Evolutionary conservation across 1,284 basidiomycete species (phyloP).

Genomic region (Sanghuangporus baumii): DNA sequence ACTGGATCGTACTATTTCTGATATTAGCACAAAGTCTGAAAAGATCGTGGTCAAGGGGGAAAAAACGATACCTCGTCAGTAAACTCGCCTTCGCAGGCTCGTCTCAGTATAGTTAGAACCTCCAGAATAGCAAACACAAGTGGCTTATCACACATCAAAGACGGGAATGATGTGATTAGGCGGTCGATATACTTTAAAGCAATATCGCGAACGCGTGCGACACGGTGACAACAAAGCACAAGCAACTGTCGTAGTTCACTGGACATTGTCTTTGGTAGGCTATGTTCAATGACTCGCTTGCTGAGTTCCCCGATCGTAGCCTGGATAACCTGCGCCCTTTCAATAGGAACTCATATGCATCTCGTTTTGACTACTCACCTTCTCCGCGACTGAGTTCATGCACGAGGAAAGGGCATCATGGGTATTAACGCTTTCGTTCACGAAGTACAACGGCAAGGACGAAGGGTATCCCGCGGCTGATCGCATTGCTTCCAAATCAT

Average conservation of each 20-base stretch:
- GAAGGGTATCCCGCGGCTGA: constrained; percentile 78
- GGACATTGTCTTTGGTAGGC: constrained; percentile 68
- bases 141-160: constrained; percentile 86
- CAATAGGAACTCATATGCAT: constrained; percentile 1
- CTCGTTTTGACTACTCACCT: constrained; percentile 40
- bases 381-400: constrained; percentile 85
- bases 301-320: constrained; percentile 69
- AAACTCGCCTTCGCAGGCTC: constrained; percentile 88
- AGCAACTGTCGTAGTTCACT: constrained; percentile 75
- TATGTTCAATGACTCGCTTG: constrained; percentile 71
- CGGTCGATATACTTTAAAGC: constrained; percentile 82
- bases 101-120: constrained; percentile 83
- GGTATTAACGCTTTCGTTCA: constrained; percentile 81
- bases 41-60: background rate
- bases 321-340: constrained; percentile 56
- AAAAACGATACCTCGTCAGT: constrained; percentile 71
- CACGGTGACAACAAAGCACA: constrained; percentile 78
- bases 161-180: constrained; percentile 90
- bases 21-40: background rate
- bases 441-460: constrained; percentile 83
- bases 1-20: constrained; percentile 74
- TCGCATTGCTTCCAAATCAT: constrained; percentile 87
- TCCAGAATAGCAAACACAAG: constrained; percentile 90
- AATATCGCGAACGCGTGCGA: constrained; percentile 75
- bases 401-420: constrained; percentile 62